Evolutionary conservation across 2,329 filamentous ascomycete species (phyloP).

Genomic region (Chaetomium strumarium): DNA sequence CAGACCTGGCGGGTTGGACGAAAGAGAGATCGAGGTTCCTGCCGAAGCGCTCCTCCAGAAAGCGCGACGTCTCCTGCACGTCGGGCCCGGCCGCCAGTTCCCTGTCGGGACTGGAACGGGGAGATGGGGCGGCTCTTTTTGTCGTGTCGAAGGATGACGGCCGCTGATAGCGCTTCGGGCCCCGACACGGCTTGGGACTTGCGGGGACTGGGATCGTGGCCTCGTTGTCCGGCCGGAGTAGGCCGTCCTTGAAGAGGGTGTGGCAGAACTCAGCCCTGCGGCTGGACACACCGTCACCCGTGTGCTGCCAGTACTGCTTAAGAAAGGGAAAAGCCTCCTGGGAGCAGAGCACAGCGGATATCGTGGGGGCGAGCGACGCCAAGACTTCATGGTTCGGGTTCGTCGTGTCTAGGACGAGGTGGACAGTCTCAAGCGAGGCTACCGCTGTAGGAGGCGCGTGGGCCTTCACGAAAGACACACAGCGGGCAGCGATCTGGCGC

Average conservation of each 20-base stretch:
- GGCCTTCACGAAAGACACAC: slow-evolving; percentile 63
- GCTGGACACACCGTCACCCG: slow-evolving; percentile 87
- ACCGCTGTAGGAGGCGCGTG: slow-evolving; percentile 49
- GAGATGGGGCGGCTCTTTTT: slow-evolving; percentile 20
- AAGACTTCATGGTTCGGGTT: slow-evolving; percentile 47
- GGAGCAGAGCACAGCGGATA: slow-evolving; percentile 68
- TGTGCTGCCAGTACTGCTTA: slow-evolving; percentile 98
- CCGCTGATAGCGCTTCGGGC: slow-evolving; percentile 75
- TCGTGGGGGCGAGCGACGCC: slow-evolving; percentile 49
- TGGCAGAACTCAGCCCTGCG: slow-evolving; percentile 87
- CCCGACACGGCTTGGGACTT: slow-evolving; percentile 49
- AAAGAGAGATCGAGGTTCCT: slow-evolving; percentile 79
- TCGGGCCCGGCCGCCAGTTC: slow-evolving; percentile 29
- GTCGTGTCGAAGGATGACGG: slow-evolving; percentile 37
- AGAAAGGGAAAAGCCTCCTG: slow-evolving; percentile 61
- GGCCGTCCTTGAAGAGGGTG: slow-evolving; percentile 62
- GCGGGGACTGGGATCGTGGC: slow-evolving; percentile 26
- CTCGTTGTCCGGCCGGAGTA: slow-evolving; percentile 38
- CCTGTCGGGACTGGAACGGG: slow-evolving; percentile 14
- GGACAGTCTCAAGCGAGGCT: slow-evolving; percentile 49
- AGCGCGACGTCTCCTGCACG: slow-evolving; percentile 64
- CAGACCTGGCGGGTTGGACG: slow-evolving; percentile 74
- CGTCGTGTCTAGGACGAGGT: slow-evolving; percentile 57
- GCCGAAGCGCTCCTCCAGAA: slow-evolving; percentile 91
- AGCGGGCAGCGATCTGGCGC: slow-evolving; percentile 60